Evolutionary conservation across 139 green algal genomes (phyloP), one percentile per base, ranked within the genome.

Genomic region (Tetradesmus lagerheimii): DNA sequence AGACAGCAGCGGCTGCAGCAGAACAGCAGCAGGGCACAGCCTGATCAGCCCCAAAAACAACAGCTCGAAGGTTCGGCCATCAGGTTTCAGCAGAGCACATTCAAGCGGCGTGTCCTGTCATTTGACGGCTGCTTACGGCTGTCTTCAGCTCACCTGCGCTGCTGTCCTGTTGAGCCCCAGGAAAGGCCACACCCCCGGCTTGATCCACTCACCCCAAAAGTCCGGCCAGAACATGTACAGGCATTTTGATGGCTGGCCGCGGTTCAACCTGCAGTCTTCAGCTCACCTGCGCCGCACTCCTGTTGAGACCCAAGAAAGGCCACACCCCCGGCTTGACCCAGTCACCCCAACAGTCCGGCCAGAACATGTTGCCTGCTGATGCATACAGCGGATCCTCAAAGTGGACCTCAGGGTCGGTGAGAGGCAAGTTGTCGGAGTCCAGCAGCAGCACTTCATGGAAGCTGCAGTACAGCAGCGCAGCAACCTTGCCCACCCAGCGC

Each of bases 291-390:
- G 31, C 76, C 29, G 76, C 76, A 0, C 14, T 83, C 31, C 37
- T n/a, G 76, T 83, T 83, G 80, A 86, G 43, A 29, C 80, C 80
- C 6, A 86, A 45, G 12, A 67, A 27, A 29, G 27, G 80, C 41
- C 43, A 86, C 41, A 39, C 43, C 23, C 38, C 45, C 2, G 41
- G 16, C 3, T 74, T 25, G 1, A 67, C 45, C 80, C 80, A 86
- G 41, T 86, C 38, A n/a, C 27, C 4, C 80, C 80, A 86, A 31
- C 89, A 93, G 86, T 93, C 90, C 9, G 86, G 86, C 64, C 64
- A 91, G 47, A 89, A 67, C 71, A 93, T 53, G 43, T 29, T 53
- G 41, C 86, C 90, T 37, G 29, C 23, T 83, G 76, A 27, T 1
- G 16, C 18, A 83, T 50, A 93, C n/a, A 83, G 76, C 37, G 74